These are phyloP conservation scores for Eucalyptus rudis DNA, from an alignment of 345 rosid species.

Conservation along the genomic window DNA sequence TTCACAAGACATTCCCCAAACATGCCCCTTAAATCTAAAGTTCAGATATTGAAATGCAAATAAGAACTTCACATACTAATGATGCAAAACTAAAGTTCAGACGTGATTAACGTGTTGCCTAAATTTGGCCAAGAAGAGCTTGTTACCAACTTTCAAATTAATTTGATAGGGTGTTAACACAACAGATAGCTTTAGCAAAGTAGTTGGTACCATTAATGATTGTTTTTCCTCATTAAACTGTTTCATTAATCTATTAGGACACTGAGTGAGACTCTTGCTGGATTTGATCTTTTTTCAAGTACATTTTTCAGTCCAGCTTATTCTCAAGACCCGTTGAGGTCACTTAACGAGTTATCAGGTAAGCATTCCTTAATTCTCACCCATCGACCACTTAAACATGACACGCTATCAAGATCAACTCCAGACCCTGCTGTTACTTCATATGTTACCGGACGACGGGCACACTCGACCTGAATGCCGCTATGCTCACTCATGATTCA, in stretches of 20 bases:
- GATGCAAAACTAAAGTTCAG: not conserved
- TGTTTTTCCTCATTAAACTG: not conserved
- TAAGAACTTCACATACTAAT: not conserved
- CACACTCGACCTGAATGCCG: not conserved
- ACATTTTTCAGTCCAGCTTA: not conserved
- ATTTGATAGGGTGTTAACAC: not conserved
- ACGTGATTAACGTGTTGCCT: not conserved
- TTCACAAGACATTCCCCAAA: not conserved
- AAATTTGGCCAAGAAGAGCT: not conserved
- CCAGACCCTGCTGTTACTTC: not conserved
- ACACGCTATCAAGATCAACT: not conserved
- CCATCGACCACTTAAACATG: not conserved
- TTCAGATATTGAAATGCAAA: not conserved
- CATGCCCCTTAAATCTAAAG: not conserved
- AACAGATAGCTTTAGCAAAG: not conserved
- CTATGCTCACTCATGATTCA: not conserved
- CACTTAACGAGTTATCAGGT: not conserved
- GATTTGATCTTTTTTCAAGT: not conserved
- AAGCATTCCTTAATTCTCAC: not conserved
- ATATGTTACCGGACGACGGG: not conserved
- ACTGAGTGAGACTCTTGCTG: not conserved
- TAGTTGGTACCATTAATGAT: not conserved
- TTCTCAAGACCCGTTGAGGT: not conserved
- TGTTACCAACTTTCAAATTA: not conserved
- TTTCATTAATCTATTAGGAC: not conserved